Evolutionary conservation across 768 basidiomycete species (phyloP).

Genomic region (Mycena floridula): DNA sequence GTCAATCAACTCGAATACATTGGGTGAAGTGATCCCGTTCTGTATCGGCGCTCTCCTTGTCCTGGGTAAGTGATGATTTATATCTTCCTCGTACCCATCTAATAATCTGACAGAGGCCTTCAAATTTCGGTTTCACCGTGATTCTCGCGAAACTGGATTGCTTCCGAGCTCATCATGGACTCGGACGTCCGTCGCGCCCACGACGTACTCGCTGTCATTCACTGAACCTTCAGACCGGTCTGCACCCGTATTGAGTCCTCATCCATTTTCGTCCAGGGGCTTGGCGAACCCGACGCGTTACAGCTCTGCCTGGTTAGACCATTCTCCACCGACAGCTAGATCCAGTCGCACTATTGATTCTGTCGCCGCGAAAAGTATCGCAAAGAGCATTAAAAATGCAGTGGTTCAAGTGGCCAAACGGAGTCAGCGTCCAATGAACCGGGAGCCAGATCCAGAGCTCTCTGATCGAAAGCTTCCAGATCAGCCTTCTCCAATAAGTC

Average conservation of each 20-base stretch:
- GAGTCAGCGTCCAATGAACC: constrained; percentile 6
- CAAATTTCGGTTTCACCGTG: constrained; percentile 1
- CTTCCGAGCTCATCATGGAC: no score
- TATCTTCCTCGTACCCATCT: background rate
- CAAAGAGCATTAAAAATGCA: constrained; percentile 15
- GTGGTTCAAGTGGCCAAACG: constrained; percentile 16
- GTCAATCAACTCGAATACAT: constrained; percentile 23
- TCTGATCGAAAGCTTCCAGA: no score
- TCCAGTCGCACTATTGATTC: constrained; percentile 17
- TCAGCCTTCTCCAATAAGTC: no score
- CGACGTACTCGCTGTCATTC: no score
- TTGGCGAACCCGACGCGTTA: constrained; percentile 8
- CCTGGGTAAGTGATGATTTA: constrained; percentile 24
- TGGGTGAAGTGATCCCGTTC: constrained; percentile 36
- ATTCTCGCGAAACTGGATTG: background rate
- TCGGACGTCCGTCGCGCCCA: no score
- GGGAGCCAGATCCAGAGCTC: constrained; percentile 2
- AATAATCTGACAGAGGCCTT: constrained; percentile 10
- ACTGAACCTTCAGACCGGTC: no score
- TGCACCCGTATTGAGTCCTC: no score
- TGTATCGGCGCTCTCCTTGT: constrained; percentile 34
- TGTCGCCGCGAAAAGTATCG: constrained; percentile 12
- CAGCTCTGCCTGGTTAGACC: no score
- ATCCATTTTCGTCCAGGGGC: constrained; percentile 13
- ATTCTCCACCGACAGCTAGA: constrained; percentile 11